Percentiles rank a stretch among this genome's conserved stretches.
phyloP scores from a whole-genome alignment of 2,329 filamentous ascomycete species.

The Fonsecaea pedrosoi region DNA sequence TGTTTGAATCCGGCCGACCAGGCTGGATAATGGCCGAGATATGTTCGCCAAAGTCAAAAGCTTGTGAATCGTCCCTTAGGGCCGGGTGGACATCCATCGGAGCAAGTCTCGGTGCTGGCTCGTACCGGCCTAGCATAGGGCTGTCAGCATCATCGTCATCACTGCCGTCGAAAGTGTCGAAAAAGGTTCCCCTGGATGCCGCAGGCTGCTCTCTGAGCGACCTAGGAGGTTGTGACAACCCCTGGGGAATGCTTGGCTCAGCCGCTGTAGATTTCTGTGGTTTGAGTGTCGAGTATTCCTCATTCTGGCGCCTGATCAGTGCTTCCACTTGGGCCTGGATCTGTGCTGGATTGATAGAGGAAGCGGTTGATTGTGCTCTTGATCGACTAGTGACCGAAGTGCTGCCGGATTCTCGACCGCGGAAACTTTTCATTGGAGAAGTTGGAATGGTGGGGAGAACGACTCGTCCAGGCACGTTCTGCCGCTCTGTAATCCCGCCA shows the following conservation, averaged over 20 bases:
- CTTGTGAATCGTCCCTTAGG: slow-evolving; percentile 45
- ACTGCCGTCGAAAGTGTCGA: slow-evolving; percentile 42
- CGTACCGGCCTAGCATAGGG: slow-evolving; percentile 33
- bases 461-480: slow-evolving; percentile 22
- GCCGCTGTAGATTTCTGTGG: slow-evolving; percentile 5
- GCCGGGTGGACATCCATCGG: slow-evolving; percentile 49
- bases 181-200: slow-evolving; percentile 36
- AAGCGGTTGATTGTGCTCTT: slow-evolving; percentile 34
- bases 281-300: slow-evolving; percentile 36
- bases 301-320: slow-evolving; percentile 39
- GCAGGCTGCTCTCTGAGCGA: slow-evolving; percentile 23
- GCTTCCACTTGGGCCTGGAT: slow-evolving; percentile 38
- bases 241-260: neutral
- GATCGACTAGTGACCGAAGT: slow-evolving; percentile 20
- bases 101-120: slow-evolving; percentile 33
- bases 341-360: slow-evolving; percentile 28
- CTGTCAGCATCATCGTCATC: slow-evolving; percentile 48
- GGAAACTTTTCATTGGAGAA: slow-evolving; percentile 23
- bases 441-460: slow-evolving; percentile 18
- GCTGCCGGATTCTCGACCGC: slow-evolving; percentile 9
- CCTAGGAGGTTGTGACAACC: neutral
- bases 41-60: slow-evolving; percentile 33
- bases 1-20: slow-evolving; percentile 26
- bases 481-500: slow-evolving; percentile 38
- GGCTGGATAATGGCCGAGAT: slow-evolving; percentile 7